Base-by-base conservation (phyloP, 1,284 basidiomycete species). In the Ganoderma sinense region DNA sequence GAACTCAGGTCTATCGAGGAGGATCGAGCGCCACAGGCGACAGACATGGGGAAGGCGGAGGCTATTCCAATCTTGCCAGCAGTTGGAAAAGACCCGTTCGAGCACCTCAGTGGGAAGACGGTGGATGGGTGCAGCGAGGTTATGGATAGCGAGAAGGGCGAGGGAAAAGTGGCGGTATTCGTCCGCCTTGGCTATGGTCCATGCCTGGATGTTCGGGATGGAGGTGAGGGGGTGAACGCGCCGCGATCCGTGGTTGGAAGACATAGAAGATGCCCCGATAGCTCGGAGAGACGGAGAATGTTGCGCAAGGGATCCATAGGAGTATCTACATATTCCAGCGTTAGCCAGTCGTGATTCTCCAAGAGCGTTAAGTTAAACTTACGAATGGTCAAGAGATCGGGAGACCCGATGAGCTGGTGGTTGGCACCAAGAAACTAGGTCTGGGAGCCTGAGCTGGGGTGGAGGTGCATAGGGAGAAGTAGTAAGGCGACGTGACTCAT, bases 31-130 rank as follows among this genome's bases (percentile, higher is more conserved):
- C 62, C 62, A 64, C 4, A n/a, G 48, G 8, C 48, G 43, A 6
- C 62, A 55, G 43, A 63, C 62, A 23, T 64, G 62, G 45, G 48
- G 14, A 8, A 64, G 45, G 29, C 31, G 29, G 4, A 64, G 4
- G 23, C 43, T 36, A 1, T 10, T 20, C 20, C 39, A 20, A 14
- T 36, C 33, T 0, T 45, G 23, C 45, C 48, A 39, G 18, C 43
- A 31, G 2, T 31, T 14, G 7, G 16, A 0, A n/a, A 64, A 26
- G 16, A 64, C 40, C 1, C 23, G 33, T 13, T 48, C 13, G 48
- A 64, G 62, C 18, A 55, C 36, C 33, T 64, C 62, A 11, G 23
- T 40, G 45, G 62, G 62, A 53, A 64, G 62, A 4, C n/a, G 31
- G 33, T 64, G 62, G 33, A 64, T 64, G 7, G 62, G 62, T 0